phyloP scores from a whole-genome alignment of 1,284 basidiomycete genomes.

The Melampsora americana region DNA sequence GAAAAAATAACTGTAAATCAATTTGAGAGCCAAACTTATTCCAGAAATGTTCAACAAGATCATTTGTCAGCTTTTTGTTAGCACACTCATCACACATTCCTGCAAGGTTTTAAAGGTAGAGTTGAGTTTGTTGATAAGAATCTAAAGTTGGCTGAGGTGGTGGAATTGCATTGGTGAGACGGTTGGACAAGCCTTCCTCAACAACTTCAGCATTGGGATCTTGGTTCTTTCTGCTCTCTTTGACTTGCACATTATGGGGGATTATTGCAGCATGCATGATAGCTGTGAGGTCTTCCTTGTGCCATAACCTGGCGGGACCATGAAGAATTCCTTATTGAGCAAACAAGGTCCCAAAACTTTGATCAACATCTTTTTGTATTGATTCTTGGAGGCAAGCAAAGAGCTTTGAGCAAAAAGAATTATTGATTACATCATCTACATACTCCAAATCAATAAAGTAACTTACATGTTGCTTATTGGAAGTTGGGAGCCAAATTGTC shows the following conservation, averaged over 20 bases:
- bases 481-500: conserved; percentile 4
- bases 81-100: too few relatives aligned
- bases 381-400: conserved; percentile 19
- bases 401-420: too few relatives aligned
- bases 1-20: too few relatives aligned
- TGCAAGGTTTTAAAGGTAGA: too few relatives aligned
- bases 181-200: too few relatives aligned
- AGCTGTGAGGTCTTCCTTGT: not conserved
- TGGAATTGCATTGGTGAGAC: too few relatives aligned
- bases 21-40: too few relatives aligned
- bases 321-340: not conserved
- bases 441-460: too few relatives aligned
- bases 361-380: conserved; percentile 8
- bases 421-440: too few relatives aligned
- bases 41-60: conserved; percentile 12
- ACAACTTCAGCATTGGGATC: not conserved
- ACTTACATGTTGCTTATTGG: too few relatives aligned
- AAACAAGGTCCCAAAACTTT: conserved; percentile 17
- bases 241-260: conserved; percentile 23
- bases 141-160: too few relatives aligned
- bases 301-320: not conserved
- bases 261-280: conserved; percentile 25
- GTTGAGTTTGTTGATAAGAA: too few relatives aligned
- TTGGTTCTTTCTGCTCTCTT: not conserved
- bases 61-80: not conserved